A percentile compares a stretch with the other conserved stretches of the same genome.
Evolutionary conservation across 75 land plant species (phyloP).

Genomic region (Cupressus sempervirens): DNA sequence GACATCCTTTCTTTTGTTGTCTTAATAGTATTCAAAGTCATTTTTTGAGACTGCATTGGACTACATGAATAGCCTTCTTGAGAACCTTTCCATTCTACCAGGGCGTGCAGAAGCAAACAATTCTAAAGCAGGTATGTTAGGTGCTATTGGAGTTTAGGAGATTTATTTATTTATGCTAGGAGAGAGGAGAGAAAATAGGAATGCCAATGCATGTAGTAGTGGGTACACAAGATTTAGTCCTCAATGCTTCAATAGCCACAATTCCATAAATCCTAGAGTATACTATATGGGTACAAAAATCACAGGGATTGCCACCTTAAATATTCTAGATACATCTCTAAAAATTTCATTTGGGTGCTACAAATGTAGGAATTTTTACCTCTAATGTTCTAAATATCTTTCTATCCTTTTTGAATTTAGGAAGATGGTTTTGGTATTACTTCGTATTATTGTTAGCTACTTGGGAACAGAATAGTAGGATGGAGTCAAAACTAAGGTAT

Average conservation of each 20-base stretch:
- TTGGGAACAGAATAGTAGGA: conserved; percentile 47
- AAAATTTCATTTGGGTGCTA: too few relatives aligned
- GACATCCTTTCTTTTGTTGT: not conserved
- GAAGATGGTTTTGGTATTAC: not conserved
- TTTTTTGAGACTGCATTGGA: conserved; percentile 54
- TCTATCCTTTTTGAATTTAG: not conserved
- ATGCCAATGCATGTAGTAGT: not conserved
- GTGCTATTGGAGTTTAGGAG: not conserved
- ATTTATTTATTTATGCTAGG: not conserved
- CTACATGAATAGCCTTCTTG: conserved; percentile 43
- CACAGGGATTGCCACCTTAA: not conserved
- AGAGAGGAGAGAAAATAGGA: not conserved
- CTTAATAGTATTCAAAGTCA: conserved; percentile 21
- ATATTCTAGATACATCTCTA: not conserved
- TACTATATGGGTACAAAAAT: not conserved
- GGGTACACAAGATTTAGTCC: not conserved
- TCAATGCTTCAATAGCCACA: not conserved
- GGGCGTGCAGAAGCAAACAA: conserved; percentile 29
- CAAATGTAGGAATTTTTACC: not conserved
- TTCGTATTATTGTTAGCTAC: not conserved
- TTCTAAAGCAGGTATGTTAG: conserved; percentile 1
- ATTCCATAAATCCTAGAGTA: not conserved
- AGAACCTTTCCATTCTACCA: conserved; percentile 47
- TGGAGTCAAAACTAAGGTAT: conserved; percentile 44
- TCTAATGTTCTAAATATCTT: not conserved